Percentiles rank a stretch among this genome's conserved stretches.
Conservation (phyloP, 2,329 filamentous ascomycete species). For the Plenodomus biglobosus region DNA sequence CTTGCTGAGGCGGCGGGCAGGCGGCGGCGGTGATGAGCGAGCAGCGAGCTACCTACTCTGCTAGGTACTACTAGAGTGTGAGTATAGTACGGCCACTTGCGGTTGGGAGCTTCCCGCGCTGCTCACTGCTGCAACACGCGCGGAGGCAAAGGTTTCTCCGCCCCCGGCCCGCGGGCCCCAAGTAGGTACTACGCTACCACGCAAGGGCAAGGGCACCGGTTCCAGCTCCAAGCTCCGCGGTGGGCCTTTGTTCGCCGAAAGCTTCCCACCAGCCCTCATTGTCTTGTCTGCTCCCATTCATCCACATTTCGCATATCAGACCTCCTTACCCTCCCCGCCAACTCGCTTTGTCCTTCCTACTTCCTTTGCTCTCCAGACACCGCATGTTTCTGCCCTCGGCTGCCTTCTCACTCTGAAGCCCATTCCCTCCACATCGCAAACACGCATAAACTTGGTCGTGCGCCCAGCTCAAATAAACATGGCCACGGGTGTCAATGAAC, state of each 20-base stretch:
- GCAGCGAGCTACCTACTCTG: not conserved
- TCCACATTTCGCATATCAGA: too few relatives aligned
- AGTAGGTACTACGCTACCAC: too few relatives aligned
- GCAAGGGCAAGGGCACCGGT: too few relatives aligned
- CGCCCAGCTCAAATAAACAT: constrained; percentile 19
- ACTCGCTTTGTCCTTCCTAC: too few relatives aligned
- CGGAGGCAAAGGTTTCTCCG: constrained; percentile 14
- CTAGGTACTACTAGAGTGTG: too few relatives aligned
- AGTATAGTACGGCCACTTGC: too few relatives aligned
- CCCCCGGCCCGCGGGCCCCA: not conserved
- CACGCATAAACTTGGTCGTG: too few relatives aligned
- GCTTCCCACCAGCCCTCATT: not conserved
- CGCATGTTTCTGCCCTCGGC: not conserved
- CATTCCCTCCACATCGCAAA: constrained; percentile 1
- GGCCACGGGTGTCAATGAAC: constrained; percentile 11
- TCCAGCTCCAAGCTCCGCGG: not conserved
- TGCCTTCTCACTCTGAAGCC: not conserved
- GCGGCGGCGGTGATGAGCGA: constrained; percentile 16
- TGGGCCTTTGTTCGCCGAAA: not conserved
- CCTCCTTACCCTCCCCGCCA: too few relatives aligned
- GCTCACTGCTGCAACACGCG: constrained; percentile 10
- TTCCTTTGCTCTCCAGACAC: too few relatives aligned
- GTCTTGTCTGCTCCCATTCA: not conserved
- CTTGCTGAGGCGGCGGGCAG: constrained; percentile 6
- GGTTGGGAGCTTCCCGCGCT: constrained; percentile 1